A percentile compares a stretch with the other conserved stretches of the same genome.
These are phyloP conservation scores for Nitzschia sp. DNA, from an alignment of 108 stramenopile species.

Conservation along the genomic window DNA sequence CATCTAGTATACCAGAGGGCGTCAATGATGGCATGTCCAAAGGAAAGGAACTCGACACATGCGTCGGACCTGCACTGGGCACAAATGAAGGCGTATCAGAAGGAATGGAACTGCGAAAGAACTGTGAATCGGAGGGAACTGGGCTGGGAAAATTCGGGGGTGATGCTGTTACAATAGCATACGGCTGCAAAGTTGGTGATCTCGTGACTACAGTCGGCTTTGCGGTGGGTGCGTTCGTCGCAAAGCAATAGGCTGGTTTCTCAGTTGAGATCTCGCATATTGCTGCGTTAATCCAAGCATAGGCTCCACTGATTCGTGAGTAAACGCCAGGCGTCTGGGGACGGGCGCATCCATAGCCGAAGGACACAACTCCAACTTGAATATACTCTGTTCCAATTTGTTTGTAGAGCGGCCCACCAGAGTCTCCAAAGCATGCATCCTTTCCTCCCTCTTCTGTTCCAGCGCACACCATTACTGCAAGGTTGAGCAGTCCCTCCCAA, in stretches of 20 bases:
- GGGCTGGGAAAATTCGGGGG: too few relatives aligned
- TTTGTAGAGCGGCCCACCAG: slow-evolving; percentile 34
- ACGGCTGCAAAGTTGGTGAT: too few relatives aligned
- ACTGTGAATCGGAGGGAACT: too few relatives aligned
- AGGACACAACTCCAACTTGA: slow-evolving; percentile 43
- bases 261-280: slow-evolving; percentile 35
- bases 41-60: not conserved
- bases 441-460: slow-evolving; percentile 9
- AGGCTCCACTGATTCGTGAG: slow-evolving; percentile 17
- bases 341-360: slow-evolving; percentile 25
- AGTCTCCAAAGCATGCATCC: slow-evolving; percentile 35
- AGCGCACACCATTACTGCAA: slow-evolving; percentile 36
- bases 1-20: not conserved
- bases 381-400: not conserved
- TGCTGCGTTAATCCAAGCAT: slow-evolving; percentile 35
- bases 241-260: slow-evolving; percentile 16
- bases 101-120: too few relatives aligned
- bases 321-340: slow-evolving; percentile 34
- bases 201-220: too few relatives aligned
- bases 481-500: slow-evolving; percentile 19
- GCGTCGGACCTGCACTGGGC: too few relatives aligned
- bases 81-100: too few relatives aligned
- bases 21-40: not conserved
- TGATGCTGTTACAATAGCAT: too few relatives aligned
- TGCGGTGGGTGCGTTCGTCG: not conserved